Evolutionary conservation across 345 rosid species (phyloP), one percentile per base, ranked within the genome.

Genomic region (Bruguiera gymnorhiza): DNA sequence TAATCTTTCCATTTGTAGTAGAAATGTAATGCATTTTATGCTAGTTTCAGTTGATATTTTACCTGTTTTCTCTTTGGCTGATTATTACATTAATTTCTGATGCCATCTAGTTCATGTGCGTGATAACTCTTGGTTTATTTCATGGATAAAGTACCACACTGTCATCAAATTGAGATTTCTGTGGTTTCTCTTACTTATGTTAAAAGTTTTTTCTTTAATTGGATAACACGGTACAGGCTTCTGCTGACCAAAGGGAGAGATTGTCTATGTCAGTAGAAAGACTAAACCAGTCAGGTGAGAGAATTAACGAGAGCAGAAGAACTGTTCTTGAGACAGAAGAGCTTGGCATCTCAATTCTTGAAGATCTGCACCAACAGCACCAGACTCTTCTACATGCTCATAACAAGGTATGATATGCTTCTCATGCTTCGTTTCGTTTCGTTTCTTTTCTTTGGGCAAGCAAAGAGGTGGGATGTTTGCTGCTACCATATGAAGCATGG

Each of bases 271-370:
- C 97, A 23, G 90, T 95, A 0, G 99, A 80, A 23, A 87, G 91
- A 70, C 65, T 96, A 73, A 87, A 85, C 51, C 82, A 85, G 5
- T 77, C 91, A 23, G 75, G 91, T 23, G 93, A 89, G 68, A 84
- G 97, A 80, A 70, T 96, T 53, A 90, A 85, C 80, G 98, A 92
- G 67, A 81, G 99, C 77, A 89, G 94, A 77, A 90, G 84, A 81
- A 85, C 88, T 66, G 87, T 92, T 89, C 82, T 92, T 64, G 99
- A 96, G 80, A 92, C 99, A 23, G 99, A 96, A 83, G 96, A 92
- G 60, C 90, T 92, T 32, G 99, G 99, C 30, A 97, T 96, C 71
- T 92, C 99, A 29, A 83, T 96, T 80, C 99, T 96, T 75, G 89
- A 88, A 70, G 99, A 96, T 78, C 75, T 96, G 81, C 90, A 89